phyloP scores from a whole-genome alignment of 192 early-diverging fungal species.

The Mortierella antarctica region DNA sequence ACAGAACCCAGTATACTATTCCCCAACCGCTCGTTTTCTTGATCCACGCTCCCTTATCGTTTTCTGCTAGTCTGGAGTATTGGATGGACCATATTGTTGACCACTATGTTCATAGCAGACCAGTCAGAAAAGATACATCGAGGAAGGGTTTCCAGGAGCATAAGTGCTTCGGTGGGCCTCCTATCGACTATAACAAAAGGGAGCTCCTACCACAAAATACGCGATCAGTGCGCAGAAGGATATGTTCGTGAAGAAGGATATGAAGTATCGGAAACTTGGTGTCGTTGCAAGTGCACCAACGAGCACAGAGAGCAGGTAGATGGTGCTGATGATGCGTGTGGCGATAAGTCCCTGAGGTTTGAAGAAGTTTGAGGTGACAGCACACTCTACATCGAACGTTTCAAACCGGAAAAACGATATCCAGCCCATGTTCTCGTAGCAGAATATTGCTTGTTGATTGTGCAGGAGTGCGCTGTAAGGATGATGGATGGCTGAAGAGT shows the following conservation, averaged over 20 bases:
- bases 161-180: too few relatives aligned
- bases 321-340: slow-evolving; percentile 1
- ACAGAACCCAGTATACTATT: slow-evolving; percentile 23
- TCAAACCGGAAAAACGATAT: slow-evolving; percentile 1
- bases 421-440: neutral
- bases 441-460: too few relatives aligned
- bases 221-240: neutral
- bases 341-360: neutral
- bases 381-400: slow-evolving; percentile 2
- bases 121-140: neutral
- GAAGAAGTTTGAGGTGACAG: slow-evolving; percentile 6
- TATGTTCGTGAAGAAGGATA: slow-evolving; percentile 24
- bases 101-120: slow-evolving; percentile 1
- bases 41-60: neutral
- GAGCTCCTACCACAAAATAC: slow-evolving; percentile 14
- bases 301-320: slow-evolving; percentile 16
- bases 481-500: neutral
- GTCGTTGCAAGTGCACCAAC: slow-evolving; percentile 11
- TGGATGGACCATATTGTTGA: slow-evolving; percentile 26
- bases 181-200: neutral
- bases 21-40: neutral
- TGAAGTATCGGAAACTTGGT: slow-evolving; percentile 11
- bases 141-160: too few relatives aligned
- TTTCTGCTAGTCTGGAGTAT: slow-evolving; percentile 5
- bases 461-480: neutral